Percentiles rank a stretch among this genome's conserved stretches.
phyloP scores from a whole-genome alignment of 495 filamentous ascomycete genomes.

The Penicillium paxilli region DNA sequence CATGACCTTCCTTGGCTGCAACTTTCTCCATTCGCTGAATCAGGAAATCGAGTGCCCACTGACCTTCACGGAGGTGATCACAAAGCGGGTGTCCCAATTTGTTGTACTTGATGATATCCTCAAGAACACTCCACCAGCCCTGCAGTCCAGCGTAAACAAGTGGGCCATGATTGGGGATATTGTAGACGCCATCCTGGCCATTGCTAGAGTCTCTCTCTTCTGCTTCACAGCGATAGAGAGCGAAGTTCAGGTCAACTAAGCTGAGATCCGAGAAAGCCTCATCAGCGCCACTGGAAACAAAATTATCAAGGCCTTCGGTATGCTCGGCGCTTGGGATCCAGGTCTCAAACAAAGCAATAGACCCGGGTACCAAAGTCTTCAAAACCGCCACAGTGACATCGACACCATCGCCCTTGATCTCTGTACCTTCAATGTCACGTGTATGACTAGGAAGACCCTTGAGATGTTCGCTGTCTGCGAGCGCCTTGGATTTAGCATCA shows the following conservation, averaged over 20 bases:
- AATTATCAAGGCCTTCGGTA: slow-evolving; percentile 74
- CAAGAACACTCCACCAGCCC: slow-evolving; percentile 96
- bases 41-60: slow-evolving; percentile 94
- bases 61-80: slow-evolving; percentile 85
- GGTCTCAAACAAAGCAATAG: slow-evolving; percentile 93
- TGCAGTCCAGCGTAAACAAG: slow-evolving; percentile 95
- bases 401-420: slow-evolving; percentile 62
- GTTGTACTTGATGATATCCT: slow-evolving; percentile 82
- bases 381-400: slow-evolving; percentile 81
- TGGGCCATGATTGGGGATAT: slow-evolving; percentile 77
- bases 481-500: slow-evolving; percentile 59
- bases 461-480: slow-evolving; percentile 68
- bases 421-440: slow-evolving; percentile 66
- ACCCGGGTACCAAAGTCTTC: slow-evolving; percentile 82
- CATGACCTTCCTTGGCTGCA: slow-evolving; percentile 58
- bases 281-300: slow-evolving; percentile 77
- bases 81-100: slow-evolving; percentile 91
- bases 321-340: slow-evolving; percentile 86
- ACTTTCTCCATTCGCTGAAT: slow-evolving; percentile 73
- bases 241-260: slow-evolving; percentile 85
- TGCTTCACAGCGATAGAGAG: slow-evolving; percentile 87
- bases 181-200: slow-evolving; percentile 82
- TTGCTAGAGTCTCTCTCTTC: slow-evolving; percentile 84
- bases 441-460: slow-evolving; percentile 81
- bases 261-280: slow-evolving; percentile 72